Conservation (phyloP, 164 flowering plant species). For the Chimonanthus praecox region DNA sequence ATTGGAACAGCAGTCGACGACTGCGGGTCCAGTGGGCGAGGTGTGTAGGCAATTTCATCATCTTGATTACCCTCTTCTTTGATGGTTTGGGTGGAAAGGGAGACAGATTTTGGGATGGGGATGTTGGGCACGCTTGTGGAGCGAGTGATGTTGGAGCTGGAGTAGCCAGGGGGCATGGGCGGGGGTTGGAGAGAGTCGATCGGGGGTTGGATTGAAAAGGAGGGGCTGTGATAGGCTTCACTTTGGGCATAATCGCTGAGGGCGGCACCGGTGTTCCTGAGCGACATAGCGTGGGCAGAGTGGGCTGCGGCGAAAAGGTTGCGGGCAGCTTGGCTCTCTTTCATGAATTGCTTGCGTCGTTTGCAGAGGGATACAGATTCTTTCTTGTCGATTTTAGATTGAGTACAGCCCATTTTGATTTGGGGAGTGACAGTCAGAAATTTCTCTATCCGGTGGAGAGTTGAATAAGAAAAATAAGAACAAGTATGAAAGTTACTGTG, state of each 20-base stretch:
- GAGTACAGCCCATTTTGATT: conserved; percentile 69
- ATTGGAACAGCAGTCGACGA: conserved; percentile 8
- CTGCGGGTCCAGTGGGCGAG: conserved; percentile 30
- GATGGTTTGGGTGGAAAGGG: conserved; percentile 20
- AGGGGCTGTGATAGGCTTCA: conserved; percentile 31
- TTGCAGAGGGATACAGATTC: conserved; percentile 80
- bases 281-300: conserved; percentile 58
- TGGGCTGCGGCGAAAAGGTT: conserved; percentile 85
- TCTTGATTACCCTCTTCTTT: conserved; percentile 35
- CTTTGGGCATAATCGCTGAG: conserved; percentile 77
- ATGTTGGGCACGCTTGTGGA: conserved; percentile 60
- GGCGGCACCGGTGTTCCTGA: conserved; percentile 84
- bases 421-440: background rate
- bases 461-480: too few relatives aligned
- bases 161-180: conserved; percentile 41
- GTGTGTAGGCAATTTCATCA: conserved; percentile 14
- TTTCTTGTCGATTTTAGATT: conserved; percentile 87
- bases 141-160: conserved; percentile 68
- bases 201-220: conserved; percentile 28
- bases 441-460: too few relatives aligned
- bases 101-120: conserved; percentile 20
- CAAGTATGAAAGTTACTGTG: too few relatives aligned
- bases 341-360: conserved; percentile 59
- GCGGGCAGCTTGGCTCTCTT: conserved; percentile 53
- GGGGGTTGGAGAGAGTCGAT: conserved; percentile 26